phyloP scores from a whole-genome alignment of 2,329 filamentous ascomycete genomes.

The Tolypocladium guangdongense region DNA sequence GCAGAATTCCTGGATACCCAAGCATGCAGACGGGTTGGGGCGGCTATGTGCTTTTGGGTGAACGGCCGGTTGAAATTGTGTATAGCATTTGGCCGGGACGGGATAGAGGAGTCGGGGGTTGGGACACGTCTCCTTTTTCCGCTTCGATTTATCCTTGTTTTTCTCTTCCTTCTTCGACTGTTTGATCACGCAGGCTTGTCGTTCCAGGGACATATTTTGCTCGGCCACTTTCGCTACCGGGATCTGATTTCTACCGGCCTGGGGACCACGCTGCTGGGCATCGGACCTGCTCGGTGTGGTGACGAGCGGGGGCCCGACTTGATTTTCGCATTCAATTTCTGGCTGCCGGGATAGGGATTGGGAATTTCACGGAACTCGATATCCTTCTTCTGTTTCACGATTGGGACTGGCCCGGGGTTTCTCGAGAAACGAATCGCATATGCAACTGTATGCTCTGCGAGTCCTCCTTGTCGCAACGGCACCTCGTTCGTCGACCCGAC shows the following conservation, averaged over 20 bases:
- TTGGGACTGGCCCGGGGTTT: background rate
- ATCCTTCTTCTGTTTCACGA: constrained; percentile 10
- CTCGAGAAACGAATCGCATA: background rate
- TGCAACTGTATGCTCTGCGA: background rate
- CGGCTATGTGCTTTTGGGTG: constrained; percentile 24
- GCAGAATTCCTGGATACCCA: constrained; percentile 23
- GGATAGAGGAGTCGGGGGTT: constrained; percentile 29
- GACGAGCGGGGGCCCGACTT: background rate
- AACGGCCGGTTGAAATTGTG: constrained; percentile 18
- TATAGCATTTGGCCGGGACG: constrained; percentile 22
- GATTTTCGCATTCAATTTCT: background rate
- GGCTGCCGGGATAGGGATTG: background rate
- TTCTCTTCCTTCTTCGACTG: constrained; percentile 5
- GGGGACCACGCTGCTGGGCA: background rate
- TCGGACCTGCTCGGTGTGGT: background rate
- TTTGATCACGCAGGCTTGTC: constrained; percentile 1
- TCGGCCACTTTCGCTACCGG: constrained; percentile 2
- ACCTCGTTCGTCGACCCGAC: background rate
- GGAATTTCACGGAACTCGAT: background rate
- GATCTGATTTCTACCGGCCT: background rate
- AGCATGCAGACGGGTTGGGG: constrained; percentile 21
- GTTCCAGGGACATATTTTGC: background rate
- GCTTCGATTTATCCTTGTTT: background rate
- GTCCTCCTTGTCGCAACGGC: background rate
- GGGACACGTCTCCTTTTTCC: constrained; percentile 7